Base-by-base conservation (phyloP, 73 alveolate genomes). In the Blepharisma stoltei region DNA sequence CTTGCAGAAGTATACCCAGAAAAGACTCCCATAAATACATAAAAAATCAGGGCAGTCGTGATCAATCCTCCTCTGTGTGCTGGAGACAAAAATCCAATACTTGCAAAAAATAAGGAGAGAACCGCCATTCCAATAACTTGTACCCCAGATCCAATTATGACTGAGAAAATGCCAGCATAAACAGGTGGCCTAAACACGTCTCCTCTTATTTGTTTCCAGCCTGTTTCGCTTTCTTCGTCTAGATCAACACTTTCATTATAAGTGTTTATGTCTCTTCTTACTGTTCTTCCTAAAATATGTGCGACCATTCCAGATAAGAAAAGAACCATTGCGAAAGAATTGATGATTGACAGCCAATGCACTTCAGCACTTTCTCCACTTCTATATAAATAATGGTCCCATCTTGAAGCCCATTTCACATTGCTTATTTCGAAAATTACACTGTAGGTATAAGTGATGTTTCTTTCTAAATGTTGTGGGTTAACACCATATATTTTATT, bases 1-100 rank as follows among this genome's bases (percentile, higher is more conserved):
- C 78, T 81, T 11, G 89, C 71, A 5, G 89, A 78, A 48, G 54
- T 52, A 32, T 37, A 81, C 38, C 89, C 89, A 47, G 83, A 46
- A 41, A 77, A 71, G 46, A 54, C 21, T 0, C 89, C 85, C 37
- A 81, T 68, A 18, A 81, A 81, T 14, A 78, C 81, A 77, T 77
- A 81, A 8, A 81, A 25, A 11, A 75, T 67, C 47, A 81, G 5
- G 9, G 79, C 45, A 37, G 37, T 14, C 2, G 45, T 69, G 2
- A 69, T 9, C 27, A 69, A 69, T 0, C 23, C 21, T 44, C 45
- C 79, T 23, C 79, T 23, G 45, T 69, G 45, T n/a, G 71, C 69
- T n/a, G 79, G 79, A 14, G 60, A 37, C 5, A 69, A 43, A 43
- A 69, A 69, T 23, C 79, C 79, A 9, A 69, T 44, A 5, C 32